Base-by-base conservation (phyloP, 1,139 yeast genomes). In the Yamadazyma songkhlaensis region DNA sequence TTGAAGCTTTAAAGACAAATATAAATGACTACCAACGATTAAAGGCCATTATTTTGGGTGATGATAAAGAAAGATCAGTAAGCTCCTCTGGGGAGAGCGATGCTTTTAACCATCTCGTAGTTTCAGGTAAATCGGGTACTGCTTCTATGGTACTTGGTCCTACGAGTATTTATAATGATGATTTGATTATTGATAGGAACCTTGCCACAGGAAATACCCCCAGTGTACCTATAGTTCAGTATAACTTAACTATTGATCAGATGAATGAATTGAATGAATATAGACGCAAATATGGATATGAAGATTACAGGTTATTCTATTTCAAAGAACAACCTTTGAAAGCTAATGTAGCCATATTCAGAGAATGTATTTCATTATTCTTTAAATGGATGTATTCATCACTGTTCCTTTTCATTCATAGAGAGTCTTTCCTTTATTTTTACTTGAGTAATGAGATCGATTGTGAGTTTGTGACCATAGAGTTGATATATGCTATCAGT, bases 101-200 rank as follows among this genome's bases (percentile, higher is more conserved):
- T 17, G 20, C 20, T 13, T 40, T 44, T 13, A 35, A 44, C 11
- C 44, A 32, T 20, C 29, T 37, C n/a, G 25, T 43, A 9, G 40
- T 42, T 3, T 17, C 44, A 9, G 29, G 29, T 5, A 32, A 35
- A 17, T 26, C 33, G 22, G 40, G 45, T 14, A 3, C 35, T 6
- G 28, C 42, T 3, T 25, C 44, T 3, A 39, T 39, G 37, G 44
- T 39, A 10, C 21, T 42, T 17, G 47, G 47, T 4, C 47, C 47
- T 13, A 37, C 46, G 2, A 44, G 47, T 32, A 38, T 44, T 22
- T 44, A 44, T 27, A 36, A 40, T 25, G 47, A 43, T 32, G 40
- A 35, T 3, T 34, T 41, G 35, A 35, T 43, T 7, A 27, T 36
- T 29, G 41, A 36, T 5, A 36, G 21, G 8, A 31, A 35, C 4